phyloP scores from a whole-genome alignment of 1,284 basidiomycete species.

The Golubevia pallescens region DNA sequence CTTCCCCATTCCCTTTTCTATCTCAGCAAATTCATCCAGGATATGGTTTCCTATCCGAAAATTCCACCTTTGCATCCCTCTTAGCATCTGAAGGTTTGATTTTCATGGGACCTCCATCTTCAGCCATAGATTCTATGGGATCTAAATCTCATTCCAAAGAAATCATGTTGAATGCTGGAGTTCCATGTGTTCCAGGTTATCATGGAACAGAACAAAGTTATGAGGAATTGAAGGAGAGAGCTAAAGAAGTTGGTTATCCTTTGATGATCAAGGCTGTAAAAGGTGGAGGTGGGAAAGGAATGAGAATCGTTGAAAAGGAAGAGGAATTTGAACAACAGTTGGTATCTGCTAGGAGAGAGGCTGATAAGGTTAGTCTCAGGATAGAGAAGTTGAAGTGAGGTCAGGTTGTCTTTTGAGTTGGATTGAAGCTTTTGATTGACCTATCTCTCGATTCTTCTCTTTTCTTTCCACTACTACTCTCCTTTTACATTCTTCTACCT shows the following conservation, averaged over 20 bases:
- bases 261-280: constrained; percentile 65
- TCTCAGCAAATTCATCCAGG: constrained; percentile 74
- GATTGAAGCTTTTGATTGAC: neutral
- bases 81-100: constrained; percentile 33
- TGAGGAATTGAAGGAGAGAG: constrained; percentile 71
- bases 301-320: constrained; percentile 67
- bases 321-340: constrained; percentile 78
- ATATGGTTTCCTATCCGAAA: constrained; percentile 82
- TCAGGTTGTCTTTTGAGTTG: constrained; percentile 1
- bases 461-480: neutral
- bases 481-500: too few species aligned
- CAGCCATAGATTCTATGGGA: constrained; percentile 74
- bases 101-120: constrained; percentile 64
- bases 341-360: constrained; percentile 81
- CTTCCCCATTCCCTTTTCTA: neutral
- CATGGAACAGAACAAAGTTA: constrained; percentile 79
- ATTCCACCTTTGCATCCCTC: constrained; percentile 32
- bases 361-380: constrained; percentile 49
- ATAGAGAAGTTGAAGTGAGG: too few species aligned
- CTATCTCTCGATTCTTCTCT: neutral
- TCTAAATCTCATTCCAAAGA: constrained; percentile 70
- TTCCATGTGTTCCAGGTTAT: constrained; percentile 92
- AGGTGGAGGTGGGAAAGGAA: constrained; percentile 66
- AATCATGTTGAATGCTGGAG: constrained; percentile 87
- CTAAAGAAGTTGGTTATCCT: constrained; percentile 67